Base-by-base conservation (phyloP, 371 early-diverging fungal genomes). In the Circinella umbellata region DNA sequence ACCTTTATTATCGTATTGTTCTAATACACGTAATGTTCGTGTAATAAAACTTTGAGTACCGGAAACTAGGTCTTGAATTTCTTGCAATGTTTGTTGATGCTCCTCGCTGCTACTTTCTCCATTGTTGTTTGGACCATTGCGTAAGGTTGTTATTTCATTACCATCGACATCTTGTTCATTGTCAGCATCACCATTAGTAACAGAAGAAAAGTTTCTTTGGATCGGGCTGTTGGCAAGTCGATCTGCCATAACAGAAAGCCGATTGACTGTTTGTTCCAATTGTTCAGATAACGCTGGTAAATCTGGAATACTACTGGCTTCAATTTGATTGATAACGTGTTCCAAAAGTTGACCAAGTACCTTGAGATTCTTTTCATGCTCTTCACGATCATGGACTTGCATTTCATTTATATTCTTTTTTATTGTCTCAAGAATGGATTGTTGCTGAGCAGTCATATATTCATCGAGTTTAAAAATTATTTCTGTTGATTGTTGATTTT, bases 21-120 rank as follows among this genome's bases (percentile, higher is more conserved):
- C 77, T 15, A 84, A 64, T 18, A 81, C 73, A 34, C 72, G 73
- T 9, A 81, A 61, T 6, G 76, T 75, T 11, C 78, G 78, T 37
- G 79, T 80, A 72, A 84, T 81, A 35, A 81, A 80, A 1, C 63
- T 59, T n/a, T 80, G 81, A 5, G 84, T 84, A 20, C 71, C 71
- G 42, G 73, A 64, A 11, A 82, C 72, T 20, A 82, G 72, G 3
- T 71, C 55, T 36, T 72, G 66, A 7, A 82, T 55, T n/a, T 80
- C 80, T 5, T 76, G 69, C 14, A 72, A 46, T 18, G 62, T 20
- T 36, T 46, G 47, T 6, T 66, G 57, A 14, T 20, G 61, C 18
- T 55, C 65, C 15, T 42, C 17, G 59, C 62, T 39, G 66, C 39
- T 20, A 20, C 37, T 15, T 27, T 62, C 61, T 13, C 67, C 18